Percentiles rank a stretch among this genome's conserved stretches.
Evolutionary conservation across 495 filamentous ascomycete species (phyloP).

Genomic region (Neurospora sp.): DNA sequence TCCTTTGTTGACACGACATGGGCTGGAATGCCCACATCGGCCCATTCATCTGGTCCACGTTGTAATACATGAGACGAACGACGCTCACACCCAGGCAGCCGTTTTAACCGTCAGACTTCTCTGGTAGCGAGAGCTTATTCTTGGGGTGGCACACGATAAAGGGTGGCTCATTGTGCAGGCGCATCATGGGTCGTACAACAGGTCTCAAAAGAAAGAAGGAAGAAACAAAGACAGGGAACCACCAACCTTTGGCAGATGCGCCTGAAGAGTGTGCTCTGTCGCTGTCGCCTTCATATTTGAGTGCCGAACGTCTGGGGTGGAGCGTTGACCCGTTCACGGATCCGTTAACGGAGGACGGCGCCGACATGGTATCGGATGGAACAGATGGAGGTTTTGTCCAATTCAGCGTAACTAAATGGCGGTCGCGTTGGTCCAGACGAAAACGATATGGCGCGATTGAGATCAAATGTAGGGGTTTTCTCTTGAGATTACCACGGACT

Average conservation of each 20-base stretch:
- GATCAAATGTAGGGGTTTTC: neutral
- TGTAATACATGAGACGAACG: neutral
- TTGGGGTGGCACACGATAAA: neutral
- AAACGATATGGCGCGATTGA: neutral
- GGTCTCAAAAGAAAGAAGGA: neutral
- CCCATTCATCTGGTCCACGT: neutral
- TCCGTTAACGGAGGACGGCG: conserved; percentile 11
- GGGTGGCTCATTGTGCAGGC: neutral
- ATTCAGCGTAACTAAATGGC: neutral
- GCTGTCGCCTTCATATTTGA: conserved; percentile 33
- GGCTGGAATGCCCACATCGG: neutral
- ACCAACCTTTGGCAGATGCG: conserved; percentile 32
- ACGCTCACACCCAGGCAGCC: neutral
- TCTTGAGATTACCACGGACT: neutral
- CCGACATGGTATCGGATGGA: conserved; percentile 10
- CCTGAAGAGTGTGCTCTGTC: conserved; percentile 25
- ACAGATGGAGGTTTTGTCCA: neutral
- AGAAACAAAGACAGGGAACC: neutral
- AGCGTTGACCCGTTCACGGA: neutral
- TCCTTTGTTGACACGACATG: neutral
- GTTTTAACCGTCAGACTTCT: neutral
- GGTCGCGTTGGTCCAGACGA: neutral
- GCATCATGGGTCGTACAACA: neutral
- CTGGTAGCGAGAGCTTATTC: neutral
- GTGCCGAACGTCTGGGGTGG: conserved; percentile 31